Evolutionary conservation across 192 early-diverging fungal genomes (phyloP), one percentile per base, ranked within the genome.

Genomic region (Gryganskiella cystojenkinii): DNA sequence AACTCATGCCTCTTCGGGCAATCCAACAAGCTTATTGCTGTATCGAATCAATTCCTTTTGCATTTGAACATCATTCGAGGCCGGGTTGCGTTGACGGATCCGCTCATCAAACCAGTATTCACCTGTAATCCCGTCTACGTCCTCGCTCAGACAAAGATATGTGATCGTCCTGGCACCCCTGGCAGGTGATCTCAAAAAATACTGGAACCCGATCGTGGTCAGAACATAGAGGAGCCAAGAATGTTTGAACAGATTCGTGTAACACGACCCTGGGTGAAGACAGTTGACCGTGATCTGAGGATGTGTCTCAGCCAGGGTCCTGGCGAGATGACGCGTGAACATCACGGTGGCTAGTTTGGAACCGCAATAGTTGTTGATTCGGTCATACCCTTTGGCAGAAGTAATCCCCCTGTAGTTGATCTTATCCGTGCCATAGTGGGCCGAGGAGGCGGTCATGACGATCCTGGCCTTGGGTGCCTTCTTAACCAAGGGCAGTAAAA

Each of bases 91-190:
- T 40, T 49, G 59, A 27, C 74, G 61, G 50, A 78, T 78, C 40
- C 74, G 60, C 56, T 78, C 74, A 24, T 78, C 74, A 30, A 78
- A 78, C 74, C 74, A 78, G 33, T 59, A 78, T 56, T 78, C 67
- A 25, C 74, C 74, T n/a, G 60, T 43, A 25, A 78, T 69, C 2
- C 74, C 74, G 20, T 78, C 74, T 1, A 78, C 74, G 61, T 78
- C 74, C 56, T 78, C 74, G 33, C 74, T 78, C 55, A 78, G 30
- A 5, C 47, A 54, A 35, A 78, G 44, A 25, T 78, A 78, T 17
- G 47, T 42, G 50, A 78, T 58, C 13, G 61, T 64, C 42, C 74
- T 68, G 15, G 74, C 66, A 1, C 74, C 74, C 13, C 74, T 31
- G 3, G 34, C 24, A 1, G 74, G 58, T 5, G 74, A 46, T 19